Percentiles rank a stretch among this genome's conserved stretches.
These are phyloP conservation scores for Penicillium sp. DNA, from an alignment of 2,329 filamentous ascomycete genomes.

Conservation along the genomic window DNA sequence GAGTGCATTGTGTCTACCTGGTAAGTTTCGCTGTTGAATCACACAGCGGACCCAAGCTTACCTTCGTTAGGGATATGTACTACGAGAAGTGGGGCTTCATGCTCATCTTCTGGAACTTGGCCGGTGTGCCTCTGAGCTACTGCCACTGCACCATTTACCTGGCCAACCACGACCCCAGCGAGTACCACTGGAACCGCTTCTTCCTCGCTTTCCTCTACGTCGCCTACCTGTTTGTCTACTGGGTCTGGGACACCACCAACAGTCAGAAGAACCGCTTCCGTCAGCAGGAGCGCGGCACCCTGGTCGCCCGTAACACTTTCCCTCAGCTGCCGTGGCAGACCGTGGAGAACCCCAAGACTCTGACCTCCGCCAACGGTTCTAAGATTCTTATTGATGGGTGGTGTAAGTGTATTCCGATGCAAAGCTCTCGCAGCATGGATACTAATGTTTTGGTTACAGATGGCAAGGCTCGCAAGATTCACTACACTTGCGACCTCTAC, in stretches of 20 bases:
- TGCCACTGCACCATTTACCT: conserved; percentile 91
- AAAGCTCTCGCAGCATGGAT: not conserved
- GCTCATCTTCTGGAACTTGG: conserved; percentile 96
- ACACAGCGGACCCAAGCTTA: conserved; percentile 9
- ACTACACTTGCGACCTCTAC: conserved; percentile 75
- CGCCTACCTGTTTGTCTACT: conserved; percentile 78
- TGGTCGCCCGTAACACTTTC: conserved; percentile 69
- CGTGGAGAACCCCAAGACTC: conserved; percentile 72
- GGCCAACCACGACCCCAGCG: conserved; percentile 72
- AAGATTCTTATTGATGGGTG: conserved; percentile 79
- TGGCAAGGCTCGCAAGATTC: conserved; percentile 70
- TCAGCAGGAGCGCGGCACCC: conserved; percentile 67
- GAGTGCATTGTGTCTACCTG: conserved; percentile 86
- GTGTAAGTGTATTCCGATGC: conserved; percentile 51
- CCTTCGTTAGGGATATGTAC: conserved; percentile 72
- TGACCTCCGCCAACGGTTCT: conserved; percentile 67
- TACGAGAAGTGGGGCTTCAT: conserved; percentile 97
- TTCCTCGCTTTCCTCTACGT: conserved; percentile 62
- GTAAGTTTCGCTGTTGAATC: conserved; percentile 38
- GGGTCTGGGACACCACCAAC: conserved; percentile 88
- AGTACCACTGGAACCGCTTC: conserved; percentile 71
- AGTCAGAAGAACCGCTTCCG: conserved; percentile 93
- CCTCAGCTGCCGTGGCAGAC: conserved; percentile 87
- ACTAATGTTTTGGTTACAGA: conserved; percentile 40
- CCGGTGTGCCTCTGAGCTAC: conserved; percentile 84